These are phyloP conservation scores for Torulaspora quercuum DNA, from an alignment of 805 yeast species.

Conservation along the genomic window DNA sequence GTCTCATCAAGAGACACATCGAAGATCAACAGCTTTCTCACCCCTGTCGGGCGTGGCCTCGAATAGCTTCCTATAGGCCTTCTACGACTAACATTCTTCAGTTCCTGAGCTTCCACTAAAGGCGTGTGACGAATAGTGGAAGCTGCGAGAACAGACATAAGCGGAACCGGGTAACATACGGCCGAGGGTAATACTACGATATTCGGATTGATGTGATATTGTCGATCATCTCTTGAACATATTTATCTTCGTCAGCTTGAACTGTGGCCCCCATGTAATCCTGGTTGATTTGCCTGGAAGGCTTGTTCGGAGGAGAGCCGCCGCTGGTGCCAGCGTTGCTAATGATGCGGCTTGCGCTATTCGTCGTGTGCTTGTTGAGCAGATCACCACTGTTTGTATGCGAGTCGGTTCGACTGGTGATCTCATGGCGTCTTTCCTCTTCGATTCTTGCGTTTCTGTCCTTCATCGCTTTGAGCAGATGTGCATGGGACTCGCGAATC, in stretches of 20 bases:
- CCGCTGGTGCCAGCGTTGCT: conserved; percentile 7
- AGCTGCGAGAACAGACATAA: no score
- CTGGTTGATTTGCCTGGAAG: conserved; percentile 5
- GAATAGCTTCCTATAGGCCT: no score
- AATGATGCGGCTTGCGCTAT: conserved; percentile 9
- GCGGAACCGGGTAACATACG: no score
- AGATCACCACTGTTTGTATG: conserved; percentile 4
- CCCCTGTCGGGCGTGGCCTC: no score
- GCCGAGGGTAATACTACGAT: no score
- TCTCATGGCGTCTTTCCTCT: conserved; percentile 16
- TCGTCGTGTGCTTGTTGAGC: conserved; percentile 1
- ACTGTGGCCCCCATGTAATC: conserved; percentile 12
- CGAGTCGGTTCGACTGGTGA: conserved; percentile 11
- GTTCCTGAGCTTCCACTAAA: conserved; percentile 5
- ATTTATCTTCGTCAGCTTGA: conserved; percentile 18
- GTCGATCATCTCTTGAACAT: conserved; percentile 21
- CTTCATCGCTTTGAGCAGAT: conserved; percentile 38
- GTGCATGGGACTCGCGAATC: conserved; percentile 55
- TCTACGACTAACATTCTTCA: no score
- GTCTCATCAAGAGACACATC: no score
- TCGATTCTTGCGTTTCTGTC: conserved; percentile 26
- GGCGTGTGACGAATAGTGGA: conserved; percentile 4
- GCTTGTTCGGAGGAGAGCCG: conserved; percentile 1
- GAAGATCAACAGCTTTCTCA: no score
- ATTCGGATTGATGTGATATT: conserved; percentile 16